Evolutionary conservation across 2,329 filamentous ascomycete genomes (phyloP), one percentile per base, ranked within the genome.

Genomic region (Fusarium pseudoanthophilum): DNA sequence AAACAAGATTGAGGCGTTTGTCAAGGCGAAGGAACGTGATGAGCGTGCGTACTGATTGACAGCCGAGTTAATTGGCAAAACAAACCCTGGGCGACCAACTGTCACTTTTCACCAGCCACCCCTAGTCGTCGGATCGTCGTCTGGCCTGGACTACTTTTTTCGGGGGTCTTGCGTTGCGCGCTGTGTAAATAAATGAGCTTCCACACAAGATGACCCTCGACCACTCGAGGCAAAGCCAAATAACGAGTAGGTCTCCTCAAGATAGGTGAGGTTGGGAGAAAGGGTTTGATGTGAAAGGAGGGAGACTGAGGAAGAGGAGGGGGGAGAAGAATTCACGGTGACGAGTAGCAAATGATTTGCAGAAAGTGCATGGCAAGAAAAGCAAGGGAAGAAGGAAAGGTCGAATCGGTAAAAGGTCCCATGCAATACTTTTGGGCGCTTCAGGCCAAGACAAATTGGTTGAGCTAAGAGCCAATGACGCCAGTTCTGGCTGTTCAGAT

Each of bases 391-490:
- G 53, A 39, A 70, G 55, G 51, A 52, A 61, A 64, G 60, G 62
- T 64, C 65, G 49, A 40, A 43, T 53, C 39, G 48, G 59, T 48
- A 48, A 60, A 49, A 64, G 60, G 52, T 39, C 28, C 34, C 24
- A 56, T 42, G 34, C 63, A 65, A 49, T 43, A 34, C 49, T 52
- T 72, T 66, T 52, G 43, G 58, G n/a, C 34, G 60, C 60, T 60
- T 42, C 53, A 69, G 39, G 59, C 71, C 74, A 70, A 73, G 69
- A 67, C 63, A 69, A 62, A 67, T 64, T 69, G 73, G 71, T 72
- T 60, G 60, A 68, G 69, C 73, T 56, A 64, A 65, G 69, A 63
- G 71, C 76, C 76, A 78, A 78, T 77, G 67, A 78, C 71, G 74
- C 75, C 64, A 67, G 67, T 49, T 72, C 66, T 68, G 60, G 60